Conservation (phyloP, 2,329 filamentous ascomycete species). For the Penicillium sp. region DNA sequence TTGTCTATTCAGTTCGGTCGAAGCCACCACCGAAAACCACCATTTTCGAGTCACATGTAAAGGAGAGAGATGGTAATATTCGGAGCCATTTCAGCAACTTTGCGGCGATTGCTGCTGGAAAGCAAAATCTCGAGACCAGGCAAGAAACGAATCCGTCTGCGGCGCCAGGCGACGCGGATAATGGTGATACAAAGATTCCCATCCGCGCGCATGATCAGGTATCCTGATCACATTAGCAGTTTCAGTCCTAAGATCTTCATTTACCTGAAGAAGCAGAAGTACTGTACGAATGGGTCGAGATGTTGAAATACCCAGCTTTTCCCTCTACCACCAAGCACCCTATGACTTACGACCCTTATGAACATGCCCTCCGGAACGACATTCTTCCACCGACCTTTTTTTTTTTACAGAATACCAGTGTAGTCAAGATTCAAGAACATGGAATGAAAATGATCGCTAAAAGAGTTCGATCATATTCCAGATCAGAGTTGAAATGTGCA, state of each 20-base stretch:
- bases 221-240: not conserved
- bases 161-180: not conserved
- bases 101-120: not conserved
- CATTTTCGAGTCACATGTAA: conserved; percentile 33
- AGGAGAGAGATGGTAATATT: conserved; percentile 16
- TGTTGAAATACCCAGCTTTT: not conserved
- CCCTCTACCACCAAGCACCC: not conserved
- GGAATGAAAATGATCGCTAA: conserved; percentile 20
- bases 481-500: conserved; percentile 22
- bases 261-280: not conserved
- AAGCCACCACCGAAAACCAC: conserved; percentile 55
- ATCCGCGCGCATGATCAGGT: conserved; percentile 11
- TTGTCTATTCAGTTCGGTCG: conserved; percentile 70
- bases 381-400: conserved; percentile 10
- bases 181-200: conserved; percentile 6
- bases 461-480: conserved; percentile 19
- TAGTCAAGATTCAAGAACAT: conserved; percentile 15
- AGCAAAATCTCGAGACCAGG: not conserved
- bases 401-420: conserved; percentile 13
- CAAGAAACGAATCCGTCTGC: not conserved
- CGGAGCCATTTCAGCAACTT: conserved; percentile 14
- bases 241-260: not conserved
- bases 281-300: not conserved
- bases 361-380: conserved; percentile 7
- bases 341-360: conserved; percentile 16